phyloP scores from a whole-genome alignment of 441 rosid species.

The Metrosideros polymorpha region DNA sequence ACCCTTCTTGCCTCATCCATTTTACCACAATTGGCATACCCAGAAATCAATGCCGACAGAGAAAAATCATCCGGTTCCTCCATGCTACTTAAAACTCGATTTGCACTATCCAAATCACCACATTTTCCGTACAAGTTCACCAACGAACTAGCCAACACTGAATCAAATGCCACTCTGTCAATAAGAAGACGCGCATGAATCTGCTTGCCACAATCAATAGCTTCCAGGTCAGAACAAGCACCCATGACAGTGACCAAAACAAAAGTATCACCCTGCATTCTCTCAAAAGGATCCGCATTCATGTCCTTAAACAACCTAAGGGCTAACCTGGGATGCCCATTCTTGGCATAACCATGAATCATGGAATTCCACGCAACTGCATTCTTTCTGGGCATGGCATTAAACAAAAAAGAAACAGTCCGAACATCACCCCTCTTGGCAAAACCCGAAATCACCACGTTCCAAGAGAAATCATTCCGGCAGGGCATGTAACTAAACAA shows the following conservation, averaged over 20 bases:
- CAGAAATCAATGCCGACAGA: conserved; percentile 66
- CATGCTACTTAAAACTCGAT: conserved; percentile 28
- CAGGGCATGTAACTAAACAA: conserved; percentile 48
- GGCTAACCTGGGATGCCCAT: conserved; percentile 42
- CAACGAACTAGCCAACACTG: conserved; percentile 51
- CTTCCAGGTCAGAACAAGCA: conserved; percentile 53
- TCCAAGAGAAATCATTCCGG: conserved; percentile 66
- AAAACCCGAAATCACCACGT: conserved; percentile 50
- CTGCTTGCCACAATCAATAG: conserved; percentile 53
- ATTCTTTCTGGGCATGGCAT: conserved; percentile 57
- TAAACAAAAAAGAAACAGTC: conserved; percentile 45
- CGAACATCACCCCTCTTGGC: conserved; percentile 41
- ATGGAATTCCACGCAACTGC: conserved; percentile 45
- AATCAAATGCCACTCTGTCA: conserved; percentile 31
- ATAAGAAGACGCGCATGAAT: conserved; percentile 51
- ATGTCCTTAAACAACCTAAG: conserved; percentile 42
- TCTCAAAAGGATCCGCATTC: conserved; percentile 20
- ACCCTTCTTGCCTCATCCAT: conserved; percentile 46
- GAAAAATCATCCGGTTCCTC: conserved; percentile 59
- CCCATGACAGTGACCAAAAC: conserved; percentile 47
- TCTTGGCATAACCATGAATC: conserved; percentile 44
- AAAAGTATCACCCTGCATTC: conserved; percentile 28
- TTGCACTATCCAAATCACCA: conserved; percentile 53
- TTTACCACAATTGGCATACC: conserved; percentile 54
- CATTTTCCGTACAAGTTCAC: conserved; percentile 64